phyloP scores from a whole-genome alignment of 176 grass and related monocot genomes.

The Zea luxurians region DNA sequence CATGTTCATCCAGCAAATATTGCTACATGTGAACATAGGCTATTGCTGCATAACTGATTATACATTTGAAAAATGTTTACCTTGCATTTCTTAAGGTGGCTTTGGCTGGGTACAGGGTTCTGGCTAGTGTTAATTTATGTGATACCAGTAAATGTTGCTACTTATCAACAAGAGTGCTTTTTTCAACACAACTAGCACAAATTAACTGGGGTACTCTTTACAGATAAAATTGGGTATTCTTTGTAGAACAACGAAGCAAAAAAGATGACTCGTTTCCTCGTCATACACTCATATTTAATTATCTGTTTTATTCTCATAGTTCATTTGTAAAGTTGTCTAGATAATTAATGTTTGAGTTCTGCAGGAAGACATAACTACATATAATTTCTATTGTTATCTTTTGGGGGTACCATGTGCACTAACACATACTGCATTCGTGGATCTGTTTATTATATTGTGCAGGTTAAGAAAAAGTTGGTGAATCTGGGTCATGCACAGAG shows the following conservation, averaged over 20 bases:
- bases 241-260: not conserved
- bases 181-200: not conserved
- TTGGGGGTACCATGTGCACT: not conserved
- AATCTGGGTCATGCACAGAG: constrained; percentile 77
- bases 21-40: not conserved
- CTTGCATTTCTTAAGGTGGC: not conserved
- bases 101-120: not conserved
- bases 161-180: not conserved
- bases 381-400: not conserved
- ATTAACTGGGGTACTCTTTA: not conserved
- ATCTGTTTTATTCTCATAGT: not conserved
- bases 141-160: not conserved
- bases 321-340: not conserved
- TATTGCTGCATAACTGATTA: not conserved
- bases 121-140: not conserved
- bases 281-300: not conserved
- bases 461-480: constrained; percentile 88
- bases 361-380: not conserved
- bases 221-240: not conserved
- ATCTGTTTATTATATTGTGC: constrained; percentile 40
- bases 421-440: not conserved
- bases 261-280: not conserved
- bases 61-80: not conserved
- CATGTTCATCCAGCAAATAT: not conserved
- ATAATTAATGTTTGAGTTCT: not conserved